phyloP scores from a whole-genome alignment of 352 stramenopile genomes.

The Phytopythium chamaehyphon region DNA sequence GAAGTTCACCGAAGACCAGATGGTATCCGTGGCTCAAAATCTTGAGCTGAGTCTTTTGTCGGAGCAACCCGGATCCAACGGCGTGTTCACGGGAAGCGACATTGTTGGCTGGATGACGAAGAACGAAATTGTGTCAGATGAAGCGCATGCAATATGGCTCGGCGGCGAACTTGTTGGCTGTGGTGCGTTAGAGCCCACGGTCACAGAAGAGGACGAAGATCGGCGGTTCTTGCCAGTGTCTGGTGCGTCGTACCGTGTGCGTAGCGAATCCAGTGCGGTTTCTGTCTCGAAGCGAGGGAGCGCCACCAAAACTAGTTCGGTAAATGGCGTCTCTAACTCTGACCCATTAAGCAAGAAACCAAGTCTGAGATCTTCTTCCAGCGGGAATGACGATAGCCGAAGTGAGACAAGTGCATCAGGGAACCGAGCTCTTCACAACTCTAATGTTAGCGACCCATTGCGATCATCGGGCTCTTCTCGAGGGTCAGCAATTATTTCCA shows the following conservation, averaged over 20 bases:
- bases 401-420: background rate
- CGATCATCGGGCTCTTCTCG: slow-evolving; percentile 5
- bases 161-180: slow-evolving; percentile 65
- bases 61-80: slow-evolving; percentile 27
- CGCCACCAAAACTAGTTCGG: too few relatives aligned
- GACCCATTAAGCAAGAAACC: background rate
- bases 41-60: slow-evolving; percentile 56
- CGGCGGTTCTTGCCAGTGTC: slow-evolving; percentile 9
- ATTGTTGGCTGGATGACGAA: slow-evolving; percentile 72
- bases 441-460: background rate
- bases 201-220: slow-evolving; percentile 19
- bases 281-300: slow-evolving; percentile 8
- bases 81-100: slow-evolving; percentile 60
- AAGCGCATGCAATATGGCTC: slow-evolving; percentile 68
- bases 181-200: slow-evolving; percentile 43
- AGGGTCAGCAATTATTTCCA: slow-evolving; percentile 1
- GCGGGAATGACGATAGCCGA: background rate
- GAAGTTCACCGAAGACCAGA: slow-evolving; percentile 72
- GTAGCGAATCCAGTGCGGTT: slow-evolving; percentile 28
- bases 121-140: slow-evolving; percentile 73
- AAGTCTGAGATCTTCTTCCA: background rate
- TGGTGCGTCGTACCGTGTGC: slow-evolving; percentile 29
- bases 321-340: background rate
- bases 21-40: slow-evolving; percentile 75
- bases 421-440: background rate